Evolutionary conservation across 2,329 filamentous ascomycete species (phyloP).

Genomic region (Diaporthe sp.): DNA sequence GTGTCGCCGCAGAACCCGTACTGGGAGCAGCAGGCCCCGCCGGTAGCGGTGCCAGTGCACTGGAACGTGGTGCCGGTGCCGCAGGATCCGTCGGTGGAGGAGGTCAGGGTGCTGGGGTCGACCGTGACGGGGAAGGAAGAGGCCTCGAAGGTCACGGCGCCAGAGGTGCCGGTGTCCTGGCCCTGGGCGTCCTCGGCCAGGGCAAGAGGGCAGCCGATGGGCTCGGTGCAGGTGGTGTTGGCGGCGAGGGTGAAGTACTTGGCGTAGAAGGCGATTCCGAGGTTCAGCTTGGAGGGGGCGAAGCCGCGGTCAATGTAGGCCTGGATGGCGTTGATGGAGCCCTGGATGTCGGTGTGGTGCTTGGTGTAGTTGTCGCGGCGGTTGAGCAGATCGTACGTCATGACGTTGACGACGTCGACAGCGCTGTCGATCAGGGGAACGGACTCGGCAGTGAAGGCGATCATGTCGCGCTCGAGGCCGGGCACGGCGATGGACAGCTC

Average conservation of each 20-base stretch:
- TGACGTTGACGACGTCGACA: slow-evolving; percentile 77
- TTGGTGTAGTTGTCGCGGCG: slow-evolving; percentile 73
- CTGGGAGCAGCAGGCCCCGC: slow-evolving; percentile 40
- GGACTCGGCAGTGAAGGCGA: slow-evolving; percentile 73
- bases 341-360: slow-evolving; percentile 75
- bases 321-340: slow-evolving; percentile 67
- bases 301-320: slow-evolving; percentile 71
- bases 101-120: slow-evolving; percentile 39
- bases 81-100: slow-evolving; percentile 42
- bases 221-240: slow-evolving; percentile 55
- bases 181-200: slow-evolving; percentile 71
- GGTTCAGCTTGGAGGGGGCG: slow-evolving; percentile 66
- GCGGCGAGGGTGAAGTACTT: slow-evolving; percentile 72
- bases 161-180: slow-evolving; percentile 68
- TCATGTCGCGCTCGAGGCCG: slow-evolving; percentile 74
- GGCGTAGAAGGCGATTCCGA: slow-evolving; percentile 77
- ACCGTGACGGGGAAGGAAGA: slow-evolving; percentile 45
- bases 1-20: slow-evolving; percentile 41
- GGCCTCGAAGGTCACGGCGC: slow-evolving; percentile 58
- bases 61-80: slow-evolving; percentile 41
- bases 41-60: slow-evolving; percentile 38
- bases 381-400: slow-evolving; percentile 81
- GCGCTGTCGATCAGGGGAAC: slow-evolving; percentile 69
- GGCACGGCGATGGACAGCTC: slow-evolving; percentile 78
- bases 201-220: slow-evolving; percentile 68